Evolutionary conservation across 75 land plant species (phyloP).

Genomic region (Pinus taeda): DNA sequence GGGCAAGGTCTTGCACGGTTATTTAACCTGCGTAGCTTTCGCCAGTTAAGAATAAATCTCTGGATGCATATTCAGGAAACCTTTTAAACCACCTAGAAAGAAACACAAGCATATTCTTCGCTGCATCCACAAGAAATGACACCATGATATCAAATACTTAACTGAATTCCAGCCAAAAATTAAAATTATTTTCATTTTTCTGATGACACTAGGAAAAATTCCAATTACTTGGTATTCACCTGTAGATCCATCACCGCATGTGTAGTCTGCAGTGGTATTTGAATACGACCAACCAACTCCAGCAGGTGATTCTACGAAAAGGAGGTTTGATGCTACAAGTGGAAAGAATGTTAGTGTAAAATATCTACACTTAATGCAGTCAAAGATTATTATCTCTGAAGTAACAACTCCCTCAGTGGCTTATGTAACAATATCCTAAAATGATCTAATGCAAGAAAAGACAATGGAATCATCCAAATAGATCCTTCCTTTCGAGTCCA

Average conservation of each 20-base stretch:
- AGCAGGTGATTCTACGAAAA: constrained; percentile 35
- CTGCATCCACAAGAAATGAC: constrained; percentile 24
- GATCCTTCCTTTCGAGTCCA: too few species aligned
- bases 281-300: constrained; percentile 49
- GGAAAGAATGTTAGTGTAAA: too few species aligned
- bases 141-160: not conserved
- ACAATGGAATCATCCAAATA: too few species aligned
- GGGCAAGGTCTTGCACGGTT: too few species aligned
- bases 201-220: not conserved
- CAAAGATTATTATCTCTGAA: too few species aligned
- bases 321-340: constrained; percentile 22
- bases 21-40: constrained; percentile 97
- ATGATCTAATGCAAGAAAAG: too few species aligned
- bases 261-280: constrained; percentile 25
- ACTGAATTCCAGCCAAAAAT: not conserved
- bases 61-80: constrained; percentile 67
- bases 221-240: constrained; percentile 11
- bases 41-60: constrained; percentile 76
- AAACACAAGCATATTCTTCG: constrained; percentile 71
- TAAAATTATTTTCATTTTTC: not conserved
- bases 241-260: constrained; percentile 21
- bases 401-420: too few species aligned
- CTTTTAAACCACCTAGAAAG: constrained; percentile 69
- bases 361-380: too few species aligned
- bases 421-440: too few species aligned